phyloP scores from a whole-genome alignment of 2,329 filamentous ascomycete genomes.

The Venturia oleaginea region DNA sequence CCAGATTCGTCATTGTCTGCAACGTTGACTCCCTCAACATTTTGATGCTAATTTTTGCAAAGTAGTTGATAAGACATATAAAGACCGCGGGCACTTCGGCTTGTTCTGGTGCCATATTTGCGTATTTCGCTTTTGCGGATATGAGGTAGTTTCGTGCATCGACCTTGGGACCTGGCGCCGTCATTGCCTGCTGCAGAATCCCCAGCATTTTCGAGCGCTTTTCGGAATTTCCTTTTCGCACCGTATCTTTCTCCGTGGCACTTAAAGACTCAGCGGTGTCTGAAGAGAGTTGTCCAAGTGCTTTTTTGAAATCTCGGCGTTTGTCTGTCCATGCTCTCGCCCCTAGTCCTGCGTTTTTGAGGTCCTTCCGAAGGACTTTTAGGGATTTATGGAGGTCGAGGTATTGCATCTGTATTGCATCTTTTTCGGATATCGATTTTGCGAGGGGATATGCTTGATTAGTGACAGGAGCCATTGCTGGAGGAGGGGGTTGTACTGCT shows the following conservation, averaged over 20 bases:
- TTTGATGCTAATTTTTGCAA: constrained; percentile 62
- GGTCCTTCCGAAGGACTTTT: constrained; percentile 48
- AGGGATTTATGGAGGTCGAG: constrained; percentile 56
- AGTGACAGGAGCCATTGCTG: neutral
- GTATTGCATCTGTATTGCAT: constrained; percentile 40
- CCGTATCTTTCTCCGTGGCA: constrained; percentile 26
- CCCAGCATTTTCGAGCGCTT: constrained; percentile 35
- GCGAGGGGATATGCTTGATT: neutral
- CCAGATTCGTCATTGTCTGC: constrained; percentile 46
- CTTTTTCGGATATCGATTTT: constrained; percentile 22
- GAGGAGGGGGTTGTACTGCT: neutral
- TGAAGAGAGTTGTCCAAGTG: constrained; percentile 62
- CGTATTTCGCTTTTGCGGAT: constrained; percentile 7
- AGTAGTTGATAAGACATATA: constrained; percentile 67
- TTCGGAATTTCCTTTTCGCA: constrained; percentile 3
- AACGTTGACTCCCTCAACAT: constrained; percentile 40
- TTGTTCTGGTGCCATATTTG: constrained; percentile 24
- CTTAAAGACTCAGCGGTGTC: constrained; percentile 31
- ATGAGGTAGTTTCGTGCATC: constrained; percentile 18
- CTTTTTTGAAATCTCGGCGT: constrained; percentile 61
- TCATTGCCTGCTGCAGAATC: constrained; percentile 37
- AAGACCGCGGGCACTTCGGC: constrained; percentile 54
- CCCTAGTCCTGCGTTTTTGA: constrained; percentile 50
- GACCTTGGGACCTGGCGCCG: constrained; percentile 19
- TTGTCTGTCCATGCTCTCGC: constrained; percentile 54